A percentile compares a stretch with the other conserved stretches of the same genome.
These are phyloP conservation scores for Nakazawaea wickerhamii DNA, from an alignment of 805 yeast species.

Conservation along the genomic window DNA sequence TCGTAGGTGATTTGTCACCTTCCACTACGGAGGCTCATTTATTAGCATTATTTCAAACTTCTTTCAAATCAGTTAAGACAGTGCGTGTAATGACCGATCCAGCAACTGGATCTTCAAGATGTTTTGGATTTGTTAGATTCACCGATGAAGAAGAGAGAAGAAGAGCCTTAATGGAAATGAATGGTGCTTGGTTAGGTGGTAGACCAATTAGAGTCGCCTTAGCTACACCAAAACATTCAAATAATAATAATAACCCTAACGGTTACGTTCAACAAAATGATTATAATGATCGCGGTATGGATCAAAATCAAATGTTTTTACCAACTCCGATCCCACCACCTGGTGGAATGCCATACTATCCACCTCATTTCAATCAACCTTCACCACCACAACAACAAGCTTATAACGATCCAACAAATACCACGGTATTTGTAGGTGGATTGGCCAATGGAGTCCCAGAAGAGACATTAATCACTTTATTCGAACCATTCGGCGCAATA, in stretches of 20 bases:
- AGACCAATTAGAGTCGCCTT: slow-evolving; percentile 71
- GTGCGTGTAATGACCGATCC: slow-evolving; percentile 87
- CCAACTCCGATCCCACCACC: slow-evolving; percentile 15
- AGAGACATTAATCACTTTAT: slow-evolving; percentile 51
- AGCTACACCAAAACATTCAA: slow-evolving; percentile 64
- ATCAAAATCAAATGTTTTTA: slow-evolving; percentile 11
- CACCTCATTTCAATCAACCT: slow-evolving; percentile 13
- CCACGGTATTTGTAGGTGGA: slow-evolving; percentile 70
- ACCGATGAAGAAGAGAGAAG: slow-evolving; percentile 64
- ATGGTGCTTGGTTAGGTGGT: slow-evolving; percentile 77
- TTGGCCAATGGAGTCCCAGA: slow-evolving; percentile 60
- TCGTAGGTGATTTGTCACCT: slow-evolving; percentile 81
- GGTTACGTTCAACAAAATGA: slow-evolving; percentile 16
- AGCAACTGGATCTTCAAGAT: slow-evolving; percentile 66
- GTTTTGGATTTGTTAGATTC: slow-evolving; percentile 79
- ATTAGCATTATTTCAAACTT: slow-evolving; percentile 63
- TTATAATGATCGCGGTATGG: slow-evolving; percentile 12
- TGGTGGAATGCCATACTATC: slow-evolving; percentile 11
- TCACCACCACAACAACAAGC: slow-evolving; percentile 17
- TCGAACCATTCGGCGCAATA: slow-evolving; percentile 71
- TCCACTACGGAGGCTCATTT: slow-evolving; percentile 77
- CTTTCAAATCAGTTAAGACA: slow-evolving; percentile 63
- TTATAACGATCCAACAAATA: slow-evolving; percentile 58
- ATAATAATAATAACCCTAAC: slow-evolving; percentile 8
- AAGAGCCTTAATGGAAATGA: slow-evolving; percentile 66